Evolutionary conservation across 1,284 basidiomycete genomes (phyloP), one percentile per base, ranked within the genome.

Genomic region (Leccinum griseonigrum): DNA sequence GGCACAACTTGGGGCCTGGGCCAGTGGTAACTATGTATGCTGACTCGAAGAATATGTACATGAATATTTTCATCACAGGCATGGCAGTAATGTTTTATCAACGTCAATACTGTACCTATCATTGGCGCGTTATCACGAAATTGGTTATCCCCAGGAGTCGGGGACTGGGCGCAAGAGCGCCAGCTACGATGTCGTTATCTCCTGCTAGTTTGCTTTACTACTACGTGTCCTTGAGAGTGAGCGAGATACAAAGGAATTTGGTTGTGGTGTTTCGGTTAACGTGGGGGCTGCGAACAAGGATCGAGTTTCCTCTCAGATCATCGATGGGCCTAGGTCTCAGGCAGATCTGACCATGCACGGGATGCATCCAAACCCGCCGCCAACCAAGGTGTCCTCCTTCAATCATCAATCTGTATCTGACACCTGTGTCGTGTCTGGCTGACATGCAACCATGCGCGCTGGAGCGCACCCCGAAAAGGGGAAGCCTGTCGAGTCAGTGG

Each of bases 291-390:
- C 60, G 68, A 67, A 67, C 56, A 29, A 29, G 46, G 53, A 29
- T 53, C 53, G 36, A 28, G 43, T 48, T 22, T 29, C 48, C 64
- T 70, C 64, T 67, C 67, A n/a, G n/a, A 69, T 71, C 46, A 48
- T 48, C 68, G n/a, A 71, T 60, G n/a, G 43, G 26, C 28, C 28
- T 54, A 56, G 52, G 74, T 74, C 72, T 73, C 72, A 74, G 68
- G 61, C 66, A 71, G 70, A 74, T 74, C 69, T 70, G 71, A 71
- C 62, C 36, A 16, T n/a, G n/a, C n/a, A 58, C 56, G 60, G 40
- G 31, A 53, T 65, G 29, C 52, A 16, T 55, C 50, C 57, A 62
- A 60, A 46, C 57, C 56, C 59, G 1, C 67, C 66, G 60, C 56
- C 67, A 69, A 63, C 63, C 63, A 59, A 62, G 40, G 14, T 36